Percentiles rank a stretch among this genome's conserved stretches.
phyloP scores from a whole-genome alignment of 768 basidiomycete genomes.

The Lactifluus piperatus region DNA sequence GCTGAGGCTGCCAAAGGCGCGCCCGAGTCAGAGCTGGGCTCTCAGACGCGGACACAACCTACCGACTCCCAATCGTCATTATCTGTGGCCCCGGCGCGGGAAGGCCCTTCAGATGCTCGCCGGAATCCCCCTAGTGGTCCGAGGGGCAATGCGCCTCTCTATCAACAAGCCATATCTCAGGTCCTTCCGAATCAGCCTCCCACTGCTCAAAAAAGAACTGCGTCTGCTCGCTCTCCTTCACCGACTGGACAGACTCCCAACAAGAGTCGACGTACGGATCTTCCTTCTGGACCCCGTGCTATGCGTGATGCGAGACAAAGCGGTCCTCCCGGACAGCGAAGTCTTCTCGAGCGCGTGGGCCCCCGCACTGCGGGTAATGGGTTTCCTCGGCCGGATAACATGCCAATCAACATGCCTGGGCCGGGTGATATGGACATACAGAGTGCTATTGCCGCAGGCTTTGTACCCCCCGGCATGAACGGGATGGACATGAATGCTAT shows the following conservation, averaged over 20 bases:
- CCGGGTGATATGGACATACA: conserved; percentile 41
- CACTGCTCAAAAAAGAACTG: conserved; percentile 23
- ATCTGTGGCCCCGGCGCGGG: conserved; percentile 21
- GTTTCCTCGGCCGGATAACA: conserved; percentile 40
- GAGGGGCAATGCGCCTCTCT: conserved; percentile 46
- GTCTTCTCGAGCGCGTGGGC: conserved; percentile 78
- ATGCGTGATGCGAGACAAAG: conserved; percentile 42
- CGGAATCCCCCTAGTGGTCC: conserved; percentile 40
- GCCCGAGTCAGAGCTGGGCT: conserved; percentile 31
- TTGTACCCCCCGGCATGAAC: conserved; percentile 27
- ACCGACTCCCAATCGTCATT: conserved; percentile 26
- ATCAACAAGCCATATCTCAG: conserved; percentile 54
- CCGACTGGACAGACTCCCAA: conserved; percentile 31
- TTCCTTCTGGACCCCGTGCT: conserved; percentile 80
- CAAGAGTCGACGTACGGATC: conserved; percentile 64
- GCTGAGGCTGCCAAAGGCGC: conserved; percentile 65
- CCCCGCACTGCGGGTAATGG: neutral
- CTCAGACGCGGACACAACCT: conserved; percentile 24
- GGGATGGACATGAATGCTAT: conserved; percentile 60
- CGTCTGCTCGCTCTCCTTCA: conserved; percentile 24
- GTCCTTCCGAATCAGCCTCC: conserved; percentile 16
- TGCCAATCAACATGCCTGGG: conserved; percentile 63
- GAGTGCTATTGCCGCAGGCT: conserved; percentile 35
- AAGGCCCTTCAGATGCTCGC: conserved; percentile 30
- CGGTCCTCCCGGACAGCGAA: conserved; percentile 37